A percentile compares a stretch with the other conserved stretches of the same genome.
phyloP scores from a whole-genome alignment of 106 monocot species.

The Xerophyta viscosa region DNA sequence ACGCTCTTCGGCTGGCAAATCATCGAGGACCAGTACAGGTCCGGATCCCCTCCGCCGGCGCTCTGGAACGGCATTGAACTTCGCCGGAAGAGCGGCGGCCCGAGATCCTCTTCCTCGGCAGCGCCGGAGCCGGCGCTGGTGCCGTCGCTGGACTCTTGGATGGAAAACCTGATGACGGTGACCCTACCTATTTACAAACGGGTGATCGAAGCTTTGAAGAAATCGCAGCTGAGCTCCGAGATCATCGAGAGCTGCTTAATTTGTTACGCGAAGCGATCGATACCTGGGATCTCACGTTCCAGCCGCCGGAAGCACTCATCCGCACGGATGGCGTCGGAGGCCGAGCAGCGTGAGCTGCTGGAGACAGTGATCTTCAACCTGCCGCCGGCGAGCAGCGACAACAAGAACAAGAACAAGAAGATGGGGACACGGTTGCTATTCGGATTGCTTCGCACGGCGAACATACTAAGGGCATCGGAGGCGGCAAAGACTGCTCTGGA shows the following conservation, averaged over 20 bases:
- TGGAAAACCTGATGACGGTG: constrained; percentile 59
- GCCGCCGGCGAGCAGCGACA: constrained; percentile 50
- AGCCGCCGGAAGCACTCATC: constrained; percentile 34
- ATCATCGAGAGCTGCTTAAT: constrained; percentile 63
- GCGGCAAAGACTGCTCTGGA: constrained; percentile 37
- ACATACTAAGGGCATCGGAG: constrained; percentile 60
- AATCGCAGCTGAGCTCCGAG: constrained; percentile 33
- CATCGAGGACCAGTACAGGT: too few relatives aligned
- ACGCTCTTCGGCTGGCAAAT: constrained; percentile 81
- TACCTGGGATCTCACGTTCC: constrained; percentile 78
- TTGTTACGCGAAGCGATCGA: constrained; percentile 59
- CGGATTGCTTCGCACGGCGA: constrained; percentile 57
- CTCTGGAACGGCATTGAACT: constrained; percentile 39
- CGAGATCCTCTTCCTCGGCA: neutral
- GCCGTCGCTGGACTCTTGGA: too few relatives aligned
- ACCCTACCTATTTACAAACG: constrained; percentile 75
- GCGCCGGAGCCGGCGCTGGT: constrained; percentile 9
- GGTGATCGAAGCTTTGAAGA: constrained; percentile 60
- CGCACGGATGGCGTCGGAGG: constrained; percentile 18
- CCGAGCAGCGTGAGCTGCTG: constrained; percentile 61
- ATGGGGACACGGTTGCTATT: constrained; percentile 53
- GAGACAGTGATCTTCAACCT: constrained; percentile 65
- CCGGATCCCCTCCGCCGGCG: neutral
- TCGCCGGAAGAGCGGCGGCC: constrained; percentile 28
- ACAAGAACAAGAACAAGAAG: constrained; percentile 8